phyloP scores from a whole-genome alignment of 306 rosid species.

The Casuarina cunninghamiana region DNA sequence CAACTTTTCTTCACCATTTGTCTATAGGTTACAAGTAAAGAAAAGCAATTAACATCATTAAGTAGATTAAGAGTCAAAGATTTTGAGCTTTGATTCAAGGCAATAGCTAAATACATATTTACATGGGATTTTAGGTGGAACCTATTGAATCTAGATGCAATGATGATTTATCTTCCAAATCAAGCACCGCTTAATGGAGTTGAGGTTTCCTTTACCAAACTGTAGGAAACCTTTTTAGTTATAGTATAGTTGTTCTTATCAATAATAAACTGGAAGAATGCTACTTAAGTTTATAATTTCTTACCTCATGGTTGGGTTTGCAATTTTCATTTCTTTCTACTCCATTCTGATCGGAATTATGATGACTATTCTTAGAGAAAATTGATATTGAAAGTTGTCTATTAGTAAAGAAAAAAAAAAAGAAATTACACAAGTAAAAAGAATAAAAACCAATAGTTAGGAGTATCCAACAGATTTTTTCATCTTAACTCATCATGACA shows the following conservation, averaged over 20 bases:
- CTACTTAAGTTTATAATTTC: background rate
- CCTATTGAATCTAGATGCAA: constrained; percentile 28
- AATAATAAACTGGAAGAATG: no score
- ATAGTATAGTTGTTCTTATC: background rate
- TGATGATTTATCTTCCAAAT: constrained; percentile 37
- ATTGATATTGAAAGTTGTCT: fast-evolving
- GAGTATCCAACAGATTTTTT: no score
- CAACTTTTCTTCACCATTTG: constrained; percentile 44
- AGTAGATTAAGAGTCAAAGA: background rate
- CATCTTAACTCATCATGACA: no score
- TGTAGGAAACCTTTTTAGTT: constrained; percentile 23
- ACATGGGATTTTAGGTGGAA: constrained; percentile 36
- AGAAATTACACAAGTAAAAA: no score
- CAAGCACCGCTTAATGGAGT: constrained; percentile 35
- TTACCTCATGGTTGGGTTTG: background rate
- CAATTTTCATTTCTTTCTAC: background rate
- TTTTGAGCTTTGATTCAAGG: background rate
- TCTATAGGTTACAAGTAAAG: constrained; percentile 42
- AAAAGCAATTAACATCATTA: background rate
- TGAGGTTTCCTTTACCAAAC: constrained; percentile 34
- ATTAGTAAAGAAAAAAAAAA: no score
- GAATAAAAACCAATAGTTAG: no score
- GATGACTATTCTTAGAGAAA: background rate
- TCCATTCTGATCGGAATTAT: background rate
- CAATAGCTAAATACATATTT: background rate